Conservation (phyloP, 2,329 filamentous ascomycete species). For the Thielaviopsis ethacetica region DNA sequence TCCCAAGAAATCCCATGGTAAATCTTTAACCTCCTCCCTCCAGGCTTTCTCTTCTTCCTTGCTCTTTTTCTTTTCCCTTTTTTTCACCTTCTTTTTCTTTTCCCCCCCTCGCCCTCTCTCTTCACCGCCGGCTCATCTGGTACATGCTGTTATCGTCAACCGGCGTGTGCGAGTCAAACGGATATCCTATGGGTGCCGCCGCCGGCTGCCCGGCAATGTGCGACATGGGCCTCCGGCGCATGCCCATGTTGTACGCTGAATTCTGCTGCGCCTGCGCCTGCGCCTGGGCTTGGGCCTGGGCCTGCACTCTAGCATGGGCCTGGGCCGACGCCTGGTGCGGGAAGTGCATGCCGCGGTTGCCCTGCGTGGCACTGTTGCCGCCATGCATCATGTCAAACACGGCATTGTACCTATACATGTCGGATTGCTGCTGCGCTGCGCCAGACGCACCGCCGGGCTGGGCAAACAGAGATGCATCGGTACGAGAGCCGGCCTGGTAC, state of each 20-base stretch:
- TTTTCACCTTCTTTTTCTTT: not conserved
- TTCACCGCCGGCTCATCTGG: not conserved
- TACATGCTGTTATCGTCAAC: constrained; percentile 4
- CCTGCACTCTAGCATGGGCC: constrained; percentile 1
- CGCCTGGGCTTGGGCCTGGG: not conserved
- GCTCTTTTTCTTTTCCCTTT: not conserved
- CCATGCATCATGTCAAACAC: constrained; percentile 1
- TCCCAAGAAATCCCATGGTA: not conserved
- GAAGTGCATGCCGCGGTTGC: constrained; percentile 4
- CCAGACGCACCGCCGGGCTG: not conserved
- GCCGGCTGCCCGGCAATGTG: not conserved
- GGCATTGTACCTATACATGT: not conserved
- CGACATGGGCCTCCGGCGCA: not conserved
- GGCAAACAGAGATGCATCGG: constrained; percentile 2
- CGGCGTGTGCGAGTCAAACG: constrained; percentile 1
- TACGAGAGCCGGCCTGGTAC: not conserved
- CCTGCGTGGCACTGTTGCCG: not conserved
- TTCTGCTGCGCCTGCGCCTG: constrained; percentile 5
- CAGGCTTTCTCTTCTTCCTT: not conserved
- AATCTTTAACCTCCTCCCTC: not conserved
- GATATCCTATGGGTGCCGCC: not conserved
- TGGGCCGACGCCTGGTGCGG: constrained; percentile 3
- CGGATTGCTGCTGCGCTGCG: not conserved
- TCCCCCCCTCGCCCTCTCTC: not conserved
- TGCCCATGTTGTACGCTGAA: not conserved